Evolutionary conservation across 1,139 yeast species (phyloP).

Genomic region (Suhomyces bokatorum): DNA sequence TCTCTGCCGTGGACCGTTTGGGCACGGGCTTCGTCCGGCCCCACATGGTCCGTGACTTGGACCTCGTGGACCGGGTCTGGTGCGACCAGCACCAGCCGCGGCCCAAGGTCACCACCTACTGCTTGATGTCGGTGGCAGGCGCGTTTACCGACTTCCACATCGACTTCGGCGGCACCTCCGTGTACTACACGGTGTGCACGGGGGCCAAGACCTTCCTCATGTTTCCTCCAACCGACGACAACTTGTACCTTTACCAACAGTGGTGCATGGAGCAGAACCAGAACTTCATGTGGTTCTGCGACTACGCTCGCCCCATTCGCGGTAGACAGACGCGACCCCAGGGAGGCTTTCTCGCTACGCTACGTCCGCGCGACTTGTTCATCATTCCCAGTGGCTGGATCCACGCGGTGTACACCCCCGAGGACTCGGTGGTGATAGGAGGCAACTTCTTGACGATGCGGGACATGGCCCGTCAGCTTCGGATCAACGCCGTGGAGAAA

Average conservation of each 20-base stretch:
- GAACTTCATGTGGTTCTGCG: conserved; percentile 67
- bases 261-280: conserved; percentile 77
- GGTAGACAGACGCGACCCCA: conserved; percentile 29
- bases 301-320: conserved; percentile 31
- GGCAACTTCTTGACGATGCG: conserved; percentile 77
- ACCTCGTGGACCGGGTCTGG: conserved; percentile 74
- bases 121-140: conserved; percentile 80
- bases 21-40: conserved; percentile 63
- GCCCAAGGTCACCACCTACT: conserved; percentile 79
- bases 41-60: conserved; percentile 61
- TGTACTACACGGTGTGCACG: conserved; percentile 75
- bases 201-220: conserved; percentile 76
- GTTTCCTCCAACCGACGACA: conserved; percentile 71
- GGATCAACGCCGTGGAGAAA: conserved; percentile 61
- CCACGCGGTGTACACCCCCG: conserved; percentile 84
- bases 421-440: conserved; percentile 79
- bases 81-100: conserved; percentile 30
- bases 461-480: conserved; percentile 62
- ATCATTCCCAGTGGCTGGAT: conserved; percentile 93
- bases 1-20: conserved; percentile 55
- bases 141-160: conserved; percentile 89
- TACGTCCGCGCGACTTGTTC: conserved; percentile 71
- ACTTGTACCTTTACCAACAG: conserved; percentile 58
- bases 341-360: conserved; percentile 63
- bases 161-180: conserved; percentile 92